Percentiles rank a stretch among this genome's conserved stretches.
These are phyloP conservation scores for Penicillium verrucosum DNA, from an alignment of 2,329 filamentous ascomycete genomes.

Conservation along the genomic window DNA sequence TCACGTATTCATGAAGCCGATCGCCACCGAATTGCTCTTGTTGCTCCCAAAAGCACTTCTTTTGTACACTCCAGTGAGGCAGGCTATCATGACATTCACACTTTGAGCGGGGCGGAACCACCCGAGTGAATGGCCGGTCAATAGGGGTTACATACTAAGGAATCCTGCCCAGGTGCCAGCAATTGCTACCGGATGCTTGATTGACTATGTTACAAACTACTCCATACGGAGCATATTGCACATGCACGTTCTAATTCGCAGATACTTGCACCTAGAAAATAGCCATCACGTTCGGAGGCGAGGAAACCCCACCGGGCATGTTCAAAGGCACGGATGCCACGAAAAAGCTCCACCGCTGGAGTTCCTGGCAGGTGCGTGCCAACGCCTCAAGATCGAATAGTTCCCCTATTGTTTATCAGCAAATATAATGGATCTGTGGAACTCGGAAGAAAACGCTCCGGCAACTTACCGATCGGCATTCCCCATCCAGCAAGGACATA, in stretches of 20 bases:
- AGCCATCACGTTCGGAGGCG: conserved; percentile 46
- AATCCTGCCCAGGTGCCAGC: not conserved
- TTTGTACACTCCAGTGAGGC: not conserved
- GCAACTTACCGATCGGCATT: conserved; percentile 45
- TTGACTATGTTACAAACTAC: not conserved
- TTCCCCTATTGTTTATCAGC: conserved; percentile 35
- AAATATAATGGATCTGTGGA: not conserved
- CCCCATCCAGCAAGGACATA: conserved; percentile 53
- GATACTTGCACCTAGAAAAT: conserved; percentile 37
- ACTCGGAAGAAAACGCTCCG: not conserved
- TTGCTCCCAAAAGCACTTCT: not conserved
- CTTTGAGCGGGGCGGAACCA: not conserved
- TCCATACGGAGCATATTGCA: no score
- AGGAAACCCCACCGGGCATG: conserved; percentile 48
- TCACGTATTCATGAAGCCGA: not conserved
- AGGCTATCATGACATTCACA: not conserved
- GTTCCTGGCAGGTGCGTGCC: conserved; percentile 34
- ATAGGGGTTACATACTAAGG: not conserved
- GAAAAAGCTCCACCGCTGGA: conserved; percentile 50
- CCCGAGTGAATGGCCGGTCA: not conserved
- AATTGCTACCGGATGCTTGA: not conserved
- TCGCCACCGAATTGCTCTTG: not conserved
- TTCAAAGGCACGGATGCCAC: conserved; percentile 50
- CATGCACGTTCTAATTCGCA: not conserved
- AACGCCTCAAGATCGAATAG: conserved; percentile 48